A percentile compares a stretch with the other conserved stretches of the same genome.
phyloP scores from a whole-genome alignment of 306 rosid species.

The Vigna unguiculata region DNA sequence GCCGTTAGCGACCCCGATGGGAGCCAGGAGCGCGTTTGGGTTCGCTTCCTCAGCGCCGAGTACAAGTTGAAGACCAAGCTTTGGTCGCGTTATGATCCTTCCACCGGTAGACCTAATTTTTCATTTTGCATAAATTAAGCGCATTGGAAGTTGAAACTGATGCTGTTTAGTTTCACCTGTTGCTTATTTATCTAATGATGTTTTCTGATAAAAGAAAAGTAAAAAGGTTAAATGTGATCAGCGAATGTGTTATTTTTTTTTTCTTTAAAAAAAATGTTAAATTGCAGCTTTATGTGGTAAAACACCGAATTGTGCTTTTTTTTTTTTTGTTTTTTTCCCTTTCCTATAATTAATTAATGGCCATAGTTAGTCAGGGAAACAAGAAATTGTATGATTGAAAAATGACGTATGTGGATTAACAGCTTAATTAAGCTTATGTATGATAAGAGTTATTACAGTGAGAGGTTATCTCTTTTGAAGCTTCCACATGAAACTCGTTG shows the following conservation, averaged over 20 bases:
- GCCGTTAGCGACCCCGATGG: slow-evolving; percentile 63
- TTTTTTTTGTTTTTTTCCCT: neutral
- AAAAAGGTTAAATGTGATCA: slow-evolving; percentile 14
- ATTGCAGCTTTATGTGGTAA: neutral
- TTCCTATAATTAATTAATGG: slow-evolving; percentile 16
- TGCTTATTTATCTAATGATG: neutral
- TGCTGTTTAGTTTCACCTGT: slow-evolving; percentile 16
- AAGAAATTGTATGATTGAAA: slow-evolving; percentile 1
- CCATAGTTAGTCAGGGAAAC: neutral
- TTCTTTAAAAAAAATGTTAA: neutral
- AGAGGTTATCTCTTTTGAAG: neutral
- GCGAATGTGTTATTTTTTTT: neutral
- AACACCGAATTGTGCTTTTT: neutral
- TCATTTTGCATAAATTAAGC: neutral
- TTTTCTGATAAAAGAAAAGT: neutral
- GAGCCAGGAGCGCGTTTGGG: slow-evolving; percentile 85
- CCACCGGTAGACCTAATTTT: slow-evolving; percentile 63
- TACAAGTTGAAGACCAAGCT: slow-evolving; percentile 79
- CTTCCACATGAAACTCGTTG: neutral
- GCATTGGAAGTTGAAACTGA: slow-evolving; percentile 9
- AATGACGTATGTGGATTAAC: neutral
- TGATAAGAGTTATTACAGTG: neutral
- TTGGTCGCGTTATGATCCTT: slow-evolving; percentile 90
- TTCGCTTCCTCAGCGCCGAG: slow-evolving; percentile 79
- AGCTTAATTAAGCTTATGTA: neutral